Evolutionary conservation across 2,329 filamentous ascomycete species (phyloP).

Genomic region (Erysiphe pulchra): DNA sequence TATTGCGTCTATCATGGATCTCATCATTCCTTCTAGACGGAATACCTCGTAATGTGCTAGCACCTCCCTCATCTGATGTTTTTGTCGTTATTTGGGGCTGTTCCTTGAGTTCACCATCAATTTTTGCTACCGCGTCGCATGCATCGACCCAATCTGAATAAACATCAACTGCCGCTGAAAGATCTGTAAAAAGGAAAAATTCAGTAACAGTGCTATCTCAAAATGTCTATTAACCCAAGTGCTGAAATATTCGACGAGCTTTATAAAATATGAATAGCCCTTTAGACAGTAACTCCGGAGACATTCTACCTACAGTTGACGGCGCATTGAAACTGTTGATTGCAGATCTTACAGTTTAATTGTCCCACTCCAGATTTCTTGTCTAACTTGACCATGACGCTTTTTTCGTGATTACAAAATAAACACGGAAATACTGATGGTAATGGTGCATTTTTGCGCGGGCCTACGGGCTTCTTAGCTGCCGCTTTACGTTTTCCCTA

Average conservation of each 20-base stretch:
- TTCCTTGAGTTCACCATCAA: constrained; percentile 19
- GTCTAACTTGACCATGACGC: constrained; percentile 73
- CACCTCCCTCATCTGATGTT: neutral
- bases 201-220: constrained; percentile 2
- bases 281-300: neutral
- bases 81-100: too few relatives aligned
- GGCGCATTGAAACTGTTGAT: constrained; percentile 73
- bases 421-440: constrained; percentile 81
- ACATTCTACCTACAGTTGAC: constrained; percentile 50
- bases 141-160: constrained; percentile 98
- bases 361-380: constrained; percentile 75
- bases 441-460: constrained; percentile 56
- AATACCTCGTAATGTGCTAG: neutral
- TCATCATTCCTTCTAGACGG: neutral
- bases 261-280: too few relatives aligned
- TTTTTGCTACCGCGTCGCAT: constrained; percentile 46
- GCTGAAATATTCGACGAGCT: too few relatives aligned
- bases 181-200: constrained; percentile 25
- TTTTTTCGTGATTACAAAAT: constrained; percentile 95
- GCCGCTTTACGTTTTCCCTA: constrained; percentile 93
- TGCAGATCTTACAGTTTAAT: constrained; percentile 76
- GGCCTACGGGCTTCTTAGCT: constrained; percentile 53
- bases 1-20: neutral
- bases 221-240: neutral
- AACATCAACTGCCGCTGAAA: constrained; percentile 78